A percentile compares a stretch with the other conserved stretches of the same genome.
Evolutionary conservation across 1,284 basidiomycete genomes (phyloP).

Genomic region (Wallemia ichthyophaga): DNA sequence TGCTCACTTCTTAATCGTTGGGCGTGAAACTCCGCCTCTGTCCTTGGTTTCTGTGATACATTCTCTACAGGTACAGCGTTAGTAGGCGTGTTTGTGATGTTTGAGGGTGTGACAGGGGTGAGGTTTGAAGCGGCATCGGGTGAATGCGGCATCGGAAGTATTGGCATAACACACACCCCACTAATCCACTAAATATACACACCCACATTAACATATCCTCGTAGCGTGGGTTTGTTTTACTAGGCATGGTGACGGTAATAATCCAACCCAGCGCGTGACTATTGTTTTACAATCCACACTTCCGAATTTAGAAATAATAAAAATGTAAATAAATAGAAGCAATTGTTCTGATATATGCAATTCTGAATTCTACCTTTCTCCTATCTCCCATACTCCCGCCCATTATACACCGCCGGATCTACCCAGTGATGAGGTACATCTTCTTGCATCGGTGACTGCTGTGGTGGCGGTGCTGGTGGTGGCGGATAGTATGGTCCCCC

Average conservation of each 20-base stretch:
- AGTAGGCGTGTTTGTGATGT: no score
- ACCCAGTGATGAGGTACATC: background rate
- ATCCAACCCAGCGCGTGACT: no score
- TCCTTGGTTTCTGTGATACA: background rate
- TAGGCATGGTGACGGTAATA: background rate
- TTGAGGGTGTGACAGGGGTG: background rate
- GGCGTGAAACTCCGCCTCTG: background rate
- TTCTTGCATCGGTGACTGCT: background rate
- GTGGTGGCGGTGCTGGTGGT: background rate
- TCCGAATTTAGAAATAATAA: no score
- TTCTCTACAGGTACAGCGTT: background rate
- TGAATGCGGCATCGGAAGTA: no score
- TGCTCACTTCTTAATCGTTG: background rate
- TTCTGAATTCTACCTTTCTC: no score
- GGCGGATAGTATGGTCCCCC: background rate
- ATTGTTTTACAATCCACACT: no score
- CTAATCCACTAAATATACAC: background rate
- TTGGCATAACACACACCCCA: no score
- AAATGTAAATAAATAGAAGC: no score
- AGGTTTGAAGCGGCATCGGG: background rate
- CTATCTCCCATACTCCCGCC: background rate
- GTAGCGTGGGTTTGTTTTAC: background rate
- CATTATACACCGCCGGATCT: background rate
- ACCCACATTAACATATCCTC: background rate
- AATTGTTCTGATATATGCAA: no score